Evolutionary conservation across 257 asterid species (phyloP).

Genomic region (Oldenlandia corymbosa): DNA sequence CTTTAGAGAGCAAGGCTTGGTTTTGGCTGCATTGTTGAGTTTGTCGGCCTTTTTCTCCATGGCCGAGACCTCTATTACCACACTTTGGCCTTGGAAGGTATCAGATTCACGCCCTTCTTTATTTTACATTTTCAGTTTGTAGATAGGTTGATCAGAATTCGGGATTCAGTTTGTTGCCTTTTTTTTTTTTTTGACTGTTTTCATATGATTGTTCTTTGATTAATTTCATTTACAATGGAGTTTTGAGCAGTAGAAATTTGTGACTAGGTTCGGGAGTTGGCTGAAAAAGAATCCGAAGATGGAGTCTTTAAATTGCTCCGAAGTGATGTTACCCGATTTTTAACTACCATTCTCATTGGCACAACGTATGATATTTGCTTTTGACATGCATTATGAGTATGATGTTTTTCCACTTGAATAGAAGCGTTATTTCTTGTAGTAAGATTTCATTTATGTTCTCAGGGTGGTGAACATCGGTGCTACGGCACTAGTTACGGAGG

Average conservation of each 20-base stretch:
- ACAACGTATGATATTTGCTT: constrained; percentile 71
- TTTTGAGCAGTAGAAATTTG: constrained; percentile 16
- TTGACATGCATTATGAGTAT: constrained; percentile 19
- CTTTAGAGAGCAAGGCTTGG: constrained; percentile 87
- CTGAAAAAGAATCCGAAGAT: constrained; percentile 86
- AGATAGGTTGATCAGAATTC: neutral
- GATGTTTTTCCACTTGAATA: constrained; percentile 31
- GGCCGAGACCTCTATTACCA: constrained; percentile 98
- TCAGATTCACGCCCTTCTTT: neutral
- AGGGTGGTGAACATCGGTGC: constrained; percentile 98
- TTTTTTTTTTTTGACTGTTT: neutral
- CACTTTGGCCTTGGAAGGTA: constrained; percentile 99
- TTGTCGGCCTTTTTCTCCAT: constrained; percentile 96
- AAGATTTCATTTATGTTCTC: constrained; percentile 43
- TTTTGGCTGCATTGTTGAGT: constrained; percentile 73
- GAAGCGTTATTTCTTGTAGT: constrained; percentile 38
- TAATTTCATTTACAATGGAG: neutral
- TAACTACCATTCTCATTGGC: constrained; percentile 98
- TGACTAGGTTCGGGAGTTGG: constrained; percentile 92
- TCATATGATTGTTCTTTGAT: neutral
- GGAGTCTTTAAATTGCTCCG: constrained; percentile 93
- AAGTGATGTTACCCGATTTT: constrained; percentile 89
- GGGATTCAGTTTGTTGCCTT: neutral
- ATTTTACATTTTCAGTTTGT: neutral
- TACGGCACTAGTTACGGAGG: constrained; percentile 92